phyloP scores from a whole-genome alignment of 768 basidiomycete species.

The Lactarius tabidus region DNA sequence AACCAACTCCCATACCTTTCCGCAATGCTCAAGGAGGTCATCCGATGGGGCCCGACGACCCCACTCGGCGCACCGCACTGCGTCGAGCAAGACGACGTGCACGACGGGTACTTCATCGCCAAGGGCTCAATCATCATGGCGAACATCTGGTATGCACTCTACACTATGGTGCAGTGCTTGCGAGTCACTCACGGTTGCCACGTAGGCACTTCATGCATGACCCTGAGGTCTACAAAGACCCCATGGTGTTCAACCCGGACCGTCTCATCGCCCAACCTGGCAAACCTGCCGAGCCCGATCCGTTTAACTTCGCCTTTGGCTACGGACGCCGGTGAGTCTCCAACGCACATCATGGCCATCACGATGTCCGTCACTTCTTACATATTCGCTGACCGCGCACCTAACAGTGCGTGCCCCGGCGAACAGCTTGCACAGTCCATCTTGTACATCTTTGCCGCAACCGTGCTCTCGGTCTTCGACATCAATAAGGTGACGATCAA shows the following conservation, averaged over 20 bases:
- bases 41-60: conserved; percentile 29
- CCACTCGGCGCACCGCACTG: conserved; percentile 35
- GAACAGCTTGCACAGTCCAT: conserved; percentile 25
- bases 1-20: conserved; percentile 26
- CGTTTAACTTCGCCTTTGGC: conserved; percentile 27
- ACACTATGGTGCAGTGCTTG: not conserved
- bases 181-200: not conserved
- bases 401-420: conserved; percentile 24
- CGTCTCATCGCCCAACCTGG: conserved; percentile 29
- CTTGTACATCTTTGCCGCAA: conserved; percentile 24
- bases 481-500: conserved; percentile 21
- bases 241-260: conserved; percentile 31
- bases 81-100: conserved; percentile 35
- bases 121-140: conserved; percentile 36
- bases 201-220: conserved; percentile 33
- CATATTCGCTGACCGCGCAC: too few species aligned
- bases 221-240: conserved; percentile 30
- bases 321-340: conserved; percentile 29
- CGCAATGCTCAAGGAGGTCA: conserved; percentile 26
- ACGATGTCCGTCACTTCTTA: not conserved
- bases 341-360: not conserved
- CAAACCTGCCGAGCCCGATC: conserved; percentile 26
- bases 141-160: conserved; percentile 33
- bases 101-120: conserved; percentile 38
- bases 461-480: conserved; percentile 25